phyloP scores from a whole-genome alignment of 1,139 yeast genomes.

The Spathaspora jeffriesii region DNA sequence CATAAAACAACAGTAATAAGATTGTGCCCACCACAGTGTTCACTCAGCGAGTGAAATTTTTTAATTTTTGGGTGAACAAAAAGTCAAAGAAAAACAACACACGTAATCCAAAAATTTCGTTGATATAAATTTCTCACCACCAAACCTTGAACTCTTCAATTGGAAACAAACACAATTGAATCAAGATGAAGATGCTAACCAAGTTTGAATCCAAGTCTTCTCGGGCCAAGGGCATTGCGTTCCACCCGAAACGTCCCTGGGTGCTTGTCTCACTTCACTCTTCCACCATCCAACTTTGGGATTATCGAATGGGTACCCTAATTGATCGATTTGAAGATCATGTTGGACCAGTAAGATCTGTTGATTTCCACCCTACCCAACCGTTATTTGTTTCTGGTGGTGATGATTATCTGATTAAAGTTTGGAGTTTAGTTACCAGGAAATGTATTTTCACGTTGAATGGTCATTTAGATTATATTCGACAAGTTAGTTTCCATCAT shows the following conservation, averaged over 20 bases:
- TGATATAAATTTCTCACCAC: not conserved
- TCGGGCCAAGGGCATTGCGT: conserved; percentile 97
- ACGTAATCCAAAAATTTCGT: conserved; percentile 2
- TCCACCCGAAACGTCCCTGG: conserved; percentile 98
- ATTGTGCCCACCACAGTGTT: not conserved
- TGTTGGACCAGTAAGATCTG: conserved; percentile 96
- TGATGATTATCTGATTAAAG: conserved; percentile 93
- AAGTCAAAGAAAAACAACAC: not conserved
- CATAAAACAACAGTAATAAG: too few species aligned
- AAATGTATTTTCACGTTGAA: conserved; percentile 88
- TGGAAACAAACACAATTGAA: not conserved
- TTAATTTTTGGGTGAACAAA: not conserved
- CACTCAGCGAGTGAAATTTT: not conserved
- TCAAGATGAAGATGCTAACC: conserved; percentile 91
- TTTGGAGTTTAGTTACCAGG: conserved; percentile 93
- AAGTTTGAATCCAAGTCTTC: conserved; percentile 99
- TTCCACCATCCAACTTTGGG: conserved; percentile 97
- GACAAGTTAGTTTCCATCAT: conserved; percentile 94
- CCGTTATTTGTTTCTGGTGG: conserved; percentile 97
- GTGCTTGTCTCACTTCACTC: conserved; percentile 92
- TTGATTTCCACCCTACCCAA: conserved; percentile 97
- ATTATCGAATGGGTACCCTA: conserved; percentile 98
- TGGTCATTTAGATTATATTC: conserved; percentile 94
- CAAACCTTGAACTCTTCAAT: not conserved
- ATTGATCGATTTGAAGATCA: conserved; percentile 98